Evolutionary conservation across 164 flowering plant genomes (phyloP).

Genomic region (Magnolia sinica): DNA sequence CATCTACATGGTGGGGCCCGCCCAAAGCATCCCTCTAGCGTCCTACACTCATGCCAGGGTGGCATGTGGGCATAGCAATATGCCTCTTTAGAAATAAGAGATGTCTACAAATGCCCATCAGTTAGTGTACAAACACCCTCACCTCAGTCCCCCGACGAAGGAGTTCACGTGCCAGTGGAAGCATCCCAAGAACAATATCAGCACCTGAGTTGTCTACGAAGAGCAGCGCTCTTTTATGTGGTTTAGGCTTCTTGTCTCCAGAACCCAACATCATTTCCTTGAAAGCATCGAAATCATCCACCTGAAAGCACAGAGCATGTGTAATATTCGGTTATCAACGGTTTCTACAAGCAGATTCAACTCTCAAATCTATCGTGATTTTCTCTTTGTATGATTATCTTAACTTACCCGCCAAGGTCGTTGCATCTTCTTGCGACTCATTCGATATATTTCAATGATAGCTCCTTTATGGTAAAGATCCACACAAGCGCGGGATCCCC

Average conservation of each 20-base stretch:
- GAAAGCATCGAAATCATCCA: conserved; percentile 85
- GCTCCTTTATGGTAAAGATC: conserved; percentile 98
- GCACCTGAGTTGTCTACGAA: conserved; percentile 99
- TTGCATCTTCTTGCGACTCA: conserved; percentile 98
- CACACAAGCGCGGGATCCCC: conserved; percentile 99
- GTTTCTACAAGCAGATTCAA: neutral
- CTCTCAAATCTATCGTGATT: neutral
- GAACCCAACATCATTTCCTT: conserved; percentile 87
- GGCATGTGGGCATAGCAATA: too few relatives aligned
- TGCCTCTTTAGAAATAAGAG: neutral
- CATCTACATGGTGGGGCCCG: too few relatives aligned
- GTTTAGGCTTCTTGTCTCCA: conserved; percentile 48
- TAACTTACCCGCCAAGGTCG: conserved; percentile 70
- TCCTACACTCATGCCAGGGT: too few relatives aligned
- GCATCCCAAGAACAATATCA: conserved; percentile 93
- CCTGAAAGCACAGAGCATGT: conserved; percentile 38
- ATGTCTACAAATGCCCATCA: neutral
- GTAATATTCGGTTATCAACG: neutral
- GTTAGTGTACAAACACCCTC: conserved; percentile 2
- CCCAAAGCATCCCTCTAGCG: too few relatives aligned
- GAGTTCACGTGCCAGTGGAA: conserved; percentile 94
- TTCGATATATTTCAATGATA: conserved; percentile 91
- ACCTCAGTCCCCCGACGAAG: conserved; percentile 98
- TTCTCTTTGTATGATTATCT: too few relatives aligned
- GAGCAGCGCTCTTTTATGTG: conserved; percentile 85